A percentile compares a stretch with the other conserved stretches of the same genome.
Evolutionary conservation across 2,329 filamentous ascomycete species (phyloP).

Genomic region (Colletotrichum sp.): DNA sequence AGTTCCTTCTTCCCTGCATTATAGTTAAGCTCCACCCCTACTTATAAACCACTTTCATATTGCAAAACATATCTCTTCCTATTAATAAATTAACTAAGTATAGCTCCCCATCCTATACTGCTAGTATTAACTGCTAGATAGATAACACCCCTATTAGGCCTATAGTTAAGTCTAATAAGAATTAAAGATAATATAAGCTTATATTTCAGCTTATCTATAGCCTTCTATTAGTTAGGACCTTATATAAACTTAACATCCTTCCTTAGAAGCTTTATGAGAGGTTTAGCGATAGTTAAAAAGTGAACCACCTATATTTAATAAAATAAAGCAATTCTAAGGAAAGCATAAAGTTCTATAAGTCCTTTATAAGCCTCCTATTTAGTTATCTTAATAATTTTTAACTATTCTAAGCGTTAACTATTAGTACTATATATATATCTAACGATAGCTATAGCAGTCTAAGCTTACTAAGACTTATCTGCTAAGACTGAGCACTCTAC

Average conservation of each 20-base stretch:
- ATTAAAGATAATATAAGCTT: not conserved
- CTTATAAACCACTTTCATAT: no score
- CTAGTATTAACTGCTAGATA: not conserved
- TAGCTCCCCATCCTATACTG: no score
- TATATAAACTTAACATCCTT: not conserved
- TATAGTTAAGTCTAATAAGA: not conserved
- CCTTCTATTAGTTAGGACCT: not conserved
- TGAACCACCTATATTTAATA: not conserved
- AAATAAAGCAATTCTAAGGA: not conserved
- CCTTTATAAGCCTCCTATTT: not conserved
- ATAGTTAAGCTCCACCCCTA: no score
- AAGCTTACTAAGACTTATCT: not conserved
- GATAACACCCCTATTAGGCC: not conserved
- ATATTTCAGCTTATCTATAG: not conserved
- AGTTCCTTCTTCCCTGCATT: no score
- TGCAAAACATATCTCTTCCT: no score
- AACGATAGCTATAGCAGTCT: not conserved
- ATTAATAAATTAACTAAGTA: no score
- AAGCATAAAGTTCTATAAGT: not conserved
- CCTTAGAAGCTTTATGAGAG: not conserved
- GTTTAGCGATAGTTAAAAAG: not conserved
- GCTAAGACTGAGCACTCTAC: not conserved
- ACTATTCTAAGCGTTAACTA: not conserved
- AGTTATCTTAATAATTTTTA: not conserved
- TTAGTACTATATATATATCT: not conserved